A percentile compares a stretch with the other conserved stretches of the same genome.
These are phyloP conservation scores for Neostapfia colusana DNA, from an alignment of 176 grass and related monocot genomes.

Conservation along the genomic window DNA sequence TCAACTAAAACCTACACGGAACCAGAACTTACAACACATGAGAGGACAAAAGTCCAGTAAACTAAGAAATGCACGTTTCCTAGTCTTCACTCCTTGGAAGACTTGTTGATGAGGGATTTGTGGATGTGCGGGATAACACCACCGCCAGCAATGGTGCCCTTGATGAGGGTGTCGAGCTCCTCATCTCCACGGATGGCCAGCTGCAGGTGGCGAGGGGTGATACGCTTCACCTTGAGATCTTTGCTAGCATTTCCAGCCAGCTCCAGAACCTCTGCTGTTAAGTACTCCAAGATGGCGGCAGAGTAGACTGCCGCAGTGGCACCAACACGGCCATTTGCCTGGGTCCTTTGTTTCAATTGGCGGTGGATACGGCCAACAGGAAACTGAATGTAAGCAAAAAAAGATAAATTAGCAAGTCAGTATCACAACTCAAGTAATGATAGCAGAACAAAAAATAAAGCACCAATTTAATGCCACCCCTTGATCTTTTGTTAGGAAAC, in stretches of 20 bases:
- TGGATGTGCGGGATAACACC: slow-evolving; percentile 77
- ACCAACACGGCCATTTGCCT: slow-evolving; percentile 68
- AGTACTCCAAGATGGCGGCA: slow-evolving; percentile 67
- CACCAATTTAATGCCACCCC: not conserved
- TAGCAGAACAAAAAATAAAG: not conserved
- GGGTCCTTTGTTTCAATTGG: slow-evolving; percentile 60
- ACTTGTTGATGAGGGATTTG: slow-evolving; percentile 81
- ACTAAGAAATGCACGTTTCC: slow-evolving; percentile 41
- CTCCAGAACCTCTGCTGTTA: slow-evolving; percentile 63
- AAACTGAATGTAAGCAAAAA: slow-evolving; percentile 42
- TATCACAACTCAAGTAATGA: not conserved
- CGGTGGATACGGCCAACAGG: slow-evolving; percentile 73
- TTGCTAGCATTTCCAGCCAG: slow-evolving; percentile 71
- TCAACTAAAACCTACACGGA: slow-evolving; percentile 42
- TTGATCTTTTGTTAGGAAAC: not conserved
- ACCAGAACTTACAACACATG: slow-evolving; percentile 27
- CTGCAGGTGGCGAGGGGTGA: slow-evolving; percentile 73
- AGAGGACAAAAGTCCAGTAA: slow-evolving; percentile 15
- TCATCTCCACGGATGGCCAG: slow-evolving; percentile 71
- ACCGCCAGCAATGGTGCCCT: slow-evolving; percentile 72
- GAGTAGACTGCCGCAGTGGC: slow-evolving; percentile 69
- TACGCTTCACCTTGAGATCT: slow-evolving; percentile 75
- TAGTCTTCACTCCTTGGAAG: slow-evolving; percentile 66
- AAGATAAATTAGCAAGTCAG: not conserved
- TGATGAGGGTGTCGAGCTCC: slow-evolving; percentile 72